Evolutionary conservation across 768 basidiomycete genomes (phyloP), one percentile per base, ranked within the genome.

Genomic region (Mycena filopes): DNA sequence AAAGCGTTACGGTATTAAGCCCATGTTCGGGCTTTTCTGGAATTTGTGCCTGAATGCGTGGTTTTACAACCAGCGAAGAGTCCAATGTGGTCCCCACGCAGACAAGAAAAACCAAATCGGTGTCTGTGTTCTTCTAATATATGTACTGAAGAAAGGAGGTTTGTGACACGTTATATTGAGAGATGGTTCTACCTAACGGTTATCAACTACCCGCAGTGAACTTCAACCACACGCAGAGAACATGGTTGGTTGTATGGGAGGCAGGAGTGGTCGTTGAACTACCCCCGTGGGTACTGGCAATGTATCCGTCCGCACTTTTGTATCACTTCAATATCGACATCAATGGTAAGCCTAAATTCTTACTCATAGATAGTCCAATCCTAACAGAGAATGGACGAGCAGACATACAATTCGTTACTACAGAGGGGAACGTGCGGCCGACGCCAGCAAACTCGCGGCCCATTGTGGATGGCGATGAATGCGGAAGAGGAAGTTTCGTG

Each of bases 171-270:
- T 10, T 31, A n/a, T 21, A 31, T 31, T 23, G n/a, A n/a, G n/a
- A n/a, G n/a, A n/a, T n/a, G n/a, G n/a, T 20, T 2, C 1, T 3
- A 11, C 21, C n/a, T 6, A 3, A 2, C 2, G 11, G 4, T 10
- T 41, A n/a, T 11, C 25, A 18, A 50, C 29, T 33, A n/a, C 15
- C 10, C 51, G 26, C 33, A 63, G 68, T 47, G 0, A 20, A 36
- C 15, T 78, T 77, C 65, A 71, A 76, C 47, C 56, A 72, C 40
- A 50, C 42, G 0, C 48, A 51, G 40, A 57, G 64, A 2, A 64
- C 68, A 3, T 80, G 78, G 78, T 63, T 80, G 3, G 77, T 76
- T 0, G 49, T 80, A 0, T 80, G 78, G 77, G 77, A 80, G 60
- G 74, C 73, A 16, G 75, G 71, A 0, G 57, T 79, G 0, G 65